Evolutionary conservation across 225 moss, liverwort and hornwort genomes (phyloP).

Genomic region (Lunularia cruciata): DNA sequence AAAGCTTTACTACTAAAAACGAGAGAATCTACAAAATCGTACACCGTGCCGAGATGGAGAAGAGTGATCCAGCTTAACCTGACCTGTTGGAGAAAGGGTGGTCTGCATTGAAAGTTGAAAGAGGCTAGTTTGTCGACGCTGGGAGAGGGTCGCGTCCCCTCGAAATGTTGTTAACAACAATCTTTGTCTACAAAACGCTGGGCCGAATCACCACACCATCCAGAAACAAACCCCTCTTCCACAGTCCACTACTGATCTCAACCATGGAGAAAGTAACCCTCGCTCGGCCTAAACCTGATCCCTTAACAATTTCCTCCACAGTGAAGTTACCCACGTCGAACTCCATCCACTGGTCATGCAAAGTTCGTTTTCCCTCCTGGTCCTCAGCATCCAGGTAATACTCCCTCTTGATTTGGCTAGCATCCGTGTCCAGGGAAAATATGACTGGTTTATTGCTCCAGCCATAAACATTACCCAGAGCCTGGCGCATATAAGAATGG

Average conservation of each 20-base stretch:
- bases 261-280: slow-evolving; percentile 9
- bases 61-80: no score
- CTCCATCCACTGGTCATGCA: slow-evolving; percentile 3
- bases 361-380: not conserved
- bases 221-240: slow-evolving; percentile 30
- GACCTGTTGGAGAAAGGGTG: no score
- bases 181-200: no score
- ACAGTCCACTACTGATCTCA: slow-evolving; percentile 3
- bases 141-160: no score
- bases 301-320: slow-evolving; percentile 13
- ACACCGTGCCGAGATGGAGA: no score
- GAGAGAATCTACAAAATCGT: no score
- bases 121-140: no score
- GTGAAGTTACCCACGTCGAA: slow-evolving; percentile 26
- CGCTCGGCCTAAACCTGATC: not conserved
- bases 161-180: no score
- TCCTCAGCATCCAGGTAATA: not conserved
- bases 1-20: no score
- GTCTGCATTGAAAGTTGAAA: no score
- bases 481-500: not conserved
- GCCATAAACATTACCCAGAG: not conserved
- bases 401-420: not conserved
- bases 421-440: slow-evolving; percentile 15
- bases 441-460: not conserved
- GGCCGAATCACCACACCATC: slow-evolving; percentile 35